Evolutionary conservation across 179 eudicot genomes (phyloP).

Genomic region (Silene vulgaris): DNA sequence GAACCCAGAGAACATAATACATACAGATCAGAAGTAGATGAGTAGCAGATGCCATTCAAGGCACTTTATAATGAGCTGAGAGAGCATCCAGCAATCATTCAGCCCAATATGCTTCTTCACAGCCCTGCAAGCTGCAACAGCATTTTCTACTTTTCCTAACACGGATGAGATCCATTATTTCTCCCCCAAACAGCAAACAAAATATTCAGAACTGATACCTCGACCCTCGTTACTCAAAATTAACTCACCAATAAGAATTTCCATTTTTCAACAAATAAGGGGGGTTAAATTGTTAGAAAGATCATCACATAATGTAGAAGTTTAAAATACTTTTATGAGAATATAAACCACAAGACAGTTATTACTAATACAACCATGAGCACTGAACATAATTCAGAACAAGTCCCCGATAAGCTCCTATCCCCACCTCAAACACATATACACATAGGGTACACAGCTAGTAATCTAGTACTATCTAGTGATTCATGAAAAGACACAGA

Average conservation of each 20-base stretch:
- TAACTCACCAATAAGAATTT: background rate
- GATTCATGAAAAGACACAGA: too few species aligned
- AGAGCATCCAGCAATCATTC: background rate
- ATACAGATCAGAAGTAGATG: background rate
- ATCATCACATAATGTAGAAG: background rate
- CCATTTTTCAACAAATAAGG: too few species aligned
- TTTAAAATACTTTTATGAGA: background rate
- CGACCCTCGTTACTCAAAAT: background rate
- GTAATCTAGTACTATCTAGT: background rate
- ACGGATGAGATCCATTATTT: background rate
- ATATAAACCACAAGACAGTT: background rate
- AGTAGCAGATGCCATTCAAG: background rate
- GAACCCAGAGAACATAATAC: too few species aligned
- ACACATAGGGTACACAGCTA: too few species aligned
- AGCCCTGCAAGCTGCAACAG: too few species aligned
- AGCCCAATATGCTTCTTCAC: too few species aligned
- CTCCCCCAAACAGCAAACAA: background rate
- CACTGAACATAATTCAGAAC: background rate
- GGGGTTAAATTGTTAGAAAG: too few species aligned
- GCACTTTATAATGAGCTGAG: background rate
- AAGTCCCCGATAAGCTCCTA: background rate
- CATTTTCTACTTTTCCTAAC: too few species aligned
- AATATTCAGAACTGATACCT: background rate
- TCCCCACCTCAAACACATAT: too few species aligned
- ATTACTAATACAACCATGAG: background rate